phyloP scores from a whole-genome alignment of 116 monocot species.

The Papilionanthe hybrid region DNA sequence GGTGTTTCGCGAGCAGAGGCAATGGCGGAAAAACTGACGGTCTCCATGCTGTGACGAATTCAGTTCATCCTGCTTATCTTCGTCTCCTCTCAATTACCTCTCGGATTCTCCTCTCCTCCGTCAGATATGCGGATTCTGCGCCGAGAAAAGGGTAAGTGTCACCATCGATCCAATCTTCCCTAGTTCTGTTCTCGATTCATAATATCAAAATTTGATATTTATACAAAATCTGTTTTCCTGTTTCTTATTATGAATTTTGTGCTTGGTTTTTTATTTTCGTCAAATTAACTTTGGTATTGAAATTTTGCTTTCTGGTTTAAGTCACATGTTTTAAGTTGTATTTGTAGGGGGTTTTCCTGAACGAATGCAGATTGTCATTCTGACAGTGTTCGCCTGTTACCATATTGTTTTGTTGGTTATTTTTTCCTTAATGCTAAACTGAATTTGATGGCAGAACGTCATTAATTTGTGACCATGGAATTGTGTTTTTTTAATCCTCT shows the following conservation, averaged over 20 bases:
- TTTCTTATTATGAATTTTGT: background rate
- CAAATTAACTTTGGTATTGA: background rate
- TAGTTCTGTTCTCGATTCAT: background rate
- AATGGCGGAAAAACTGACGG: background rate
- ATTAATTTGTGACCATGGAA: background rate
- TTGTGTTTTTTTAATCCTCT: background rate
- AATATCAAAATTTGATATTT: background rate
- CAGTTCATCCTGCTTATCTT: conserved; percentile 10
- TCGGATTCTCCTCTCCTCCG: conserved; percentile 16
- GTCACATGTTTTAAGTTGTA: background rate
- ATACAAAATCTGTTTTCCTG: background rate
- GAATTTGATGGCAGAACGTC: background rate
- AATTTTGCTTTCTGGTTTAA: background rate
- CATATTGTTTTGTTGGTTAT: background rate
- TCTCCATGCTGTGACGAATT: conserved; percentile 5
- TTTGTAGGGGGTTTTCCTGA: background rate
- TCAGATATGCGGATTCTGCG: conserved; percentile 43
- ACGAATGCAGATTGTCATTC: background rate
- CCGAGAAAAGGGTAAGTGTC: conserved; percentile 46
- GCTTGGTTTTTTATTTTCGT: background rate
- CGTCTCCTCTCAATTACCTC: background rate
- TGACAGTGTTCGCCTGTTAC: background rate
- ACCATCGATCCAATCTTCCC: background rate
- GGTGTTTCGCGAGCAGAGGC: background rate
- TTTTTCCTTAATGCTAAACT: background rate